These are phyloP conservation scores for Boletus bicolor DNA, from an alignment of 768 basidiomycete genomes.

Conservation along the genomic window DNA sequence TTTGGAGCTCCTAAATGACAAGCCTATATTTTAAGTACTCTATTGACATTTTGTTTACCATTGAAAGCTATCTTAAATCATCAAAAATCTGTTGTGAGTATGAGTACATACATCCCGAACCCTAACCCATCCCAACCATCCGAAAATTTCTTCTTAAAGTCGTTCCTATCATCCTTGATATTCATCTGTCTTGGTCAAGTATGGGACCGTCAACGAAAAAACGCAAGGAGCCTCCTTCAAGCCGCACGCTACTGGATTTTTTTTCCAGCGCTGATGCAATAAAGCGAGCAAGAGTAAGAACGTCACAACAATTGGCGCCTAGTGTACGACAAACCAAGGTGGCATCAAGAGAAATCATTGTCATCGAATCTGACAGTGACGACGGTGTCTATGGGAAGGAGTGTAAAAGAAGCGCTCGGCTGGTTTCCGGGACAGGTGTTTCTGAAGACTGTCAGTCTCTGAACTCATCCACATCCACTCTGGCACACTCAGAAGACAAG, in stretches of 20 bases:
- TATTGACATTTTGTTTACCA: too few relatives aligned
- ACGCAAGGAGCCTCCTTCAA: constrained; percentile 29
- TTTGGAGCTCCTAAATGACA: too few relatives aligned
- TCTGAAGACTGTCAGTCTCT: neutral
- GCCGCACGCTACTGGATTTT: constrained; percentile 46
- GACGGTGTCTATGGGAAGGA: constrained; percentile 8
- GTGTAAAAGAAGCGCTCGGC: neutral
- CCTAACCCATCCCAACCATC: too few relatives aligned
- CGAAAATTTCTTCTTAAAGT: too few relatives aligned
- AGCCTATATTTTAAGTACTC: too few relatives aligned
- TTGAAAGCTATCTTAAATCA: too few relatives aligned
- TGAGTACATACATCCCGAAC: too few relatives aligned
- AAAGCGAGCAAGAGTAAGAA: constrained; percentile 20
- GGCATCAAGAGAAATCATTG: constrained; percentile 43
- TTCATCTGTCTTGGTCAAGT: neutral
- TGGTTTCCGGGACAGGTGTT: neutral
- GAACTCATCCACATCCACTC: neutral
- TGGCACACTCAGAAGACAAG: neutral
- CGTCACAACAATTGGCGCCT: neutral
- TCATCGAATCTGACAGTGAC: constrained; percentile 65
- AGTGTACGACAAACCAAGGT: neutral
- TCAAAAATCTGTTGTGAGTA: too few relatives aligned
- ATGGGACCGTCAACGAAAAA: constrained; percentile 41
- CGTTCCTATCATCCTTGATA: too few relatives aligned
- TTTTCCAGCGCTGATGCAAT: constrained; percentile 32